Evolutionary conservation across 1,284 basidiomycete genomes (phyloP), one percentile per base, ranked within the genome.

Genomic region (Ceratobasidium sp.): DNA sequence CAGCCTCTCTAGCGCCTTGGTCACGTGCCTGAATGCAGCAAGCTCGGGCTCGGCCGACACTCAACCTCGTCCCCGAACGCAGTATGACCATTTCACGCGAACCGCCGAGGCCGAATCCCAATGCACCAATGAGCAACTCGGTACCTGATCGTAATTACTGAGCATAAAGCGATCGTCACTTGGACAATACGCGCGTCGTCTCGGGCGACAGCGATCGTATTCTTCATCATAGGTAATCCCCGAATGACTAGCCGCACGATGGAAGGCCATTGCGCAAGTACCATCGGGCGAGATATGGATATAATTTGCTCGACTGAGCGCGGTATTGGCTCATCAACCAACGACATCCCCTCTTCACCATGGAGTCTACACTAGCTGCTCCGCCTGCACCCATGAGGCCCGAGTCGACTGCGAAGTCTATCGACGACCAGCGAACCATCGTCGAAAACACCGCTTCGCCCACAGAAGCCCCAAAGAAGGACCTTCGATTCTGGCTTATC

Each of bases 401-500:
- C 13, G 71, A 44, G 10, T 75, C 71, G 2, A 44, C 71, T 56
- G 33, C n/a, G 46, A 61, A 46, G 33, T 64, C 71, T 12, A 26
- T 57, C 28, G 68, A 54, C 61, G 62, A 66, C 64, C 64, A 50
- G 15, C n/a, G 26, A 3, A 66, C 64, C 1, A 23, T 62, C 3
- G 61, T 48, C 6, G 71, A 65, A 6, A n/a, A 65, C 28, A 40
- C 61, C 13, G 4, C 42, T 3, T 23, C 57, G 42, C 28, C 23
- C 0, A 10, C 40, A 1, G 66, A 42, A 28, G 40, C 76, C 10
- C n/a, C 77, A 48, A 75, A 62, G 77, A 71, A 78, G 38, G 52
- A 62, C 15, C 54, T 56, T 40, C 59, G 77, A 42, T 86, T 86
- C 80, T 86, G 84, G 84, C 71, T 86, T 57, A 82, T 86, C 52